Base-by-base conservation (phyloP, 805 yeast genomes). In the Blastobotrys chiropterorum region DNA sequence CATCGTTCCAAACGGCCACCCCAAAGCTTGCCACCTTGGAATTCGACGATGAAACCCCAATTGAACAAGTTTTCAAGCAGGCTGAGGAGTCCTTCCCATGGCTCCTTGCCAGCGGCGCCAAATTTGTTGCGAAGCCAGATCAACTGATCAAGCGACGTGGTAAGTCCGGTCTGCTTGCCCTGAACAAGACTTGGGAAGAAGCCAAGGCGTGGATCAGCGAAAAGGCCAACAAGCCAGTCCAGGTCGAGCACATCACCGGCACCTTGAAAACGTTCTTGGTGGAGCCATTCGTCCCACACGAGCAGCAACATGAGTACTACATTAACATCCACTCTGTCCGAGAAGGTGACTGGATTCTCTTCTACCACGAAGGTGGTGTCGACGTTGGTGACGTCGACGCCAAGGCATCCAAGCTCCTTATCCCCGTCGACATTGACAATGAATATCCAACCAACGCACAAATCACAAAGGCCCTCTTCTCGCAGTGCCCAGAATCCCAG, bases 331-430 rank as follows among this genome's bases (percentile, higher is more conserved):
- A 73, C 70, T 73, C 77, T 11, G 72, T 71, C 47, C 67, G 77
- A 46, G 77, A 72, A 58, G 77, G 77, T 17, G 77, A 72, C 67
- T 68, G 72, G 72, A 72, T 72, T 50, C 67, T 73, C 55, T 72
- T 72, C 62, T 72, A 72, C 66, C 75, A 72, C 62, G 77, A 73
- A 62, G 77, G 77, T 43, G 77, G 77, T 57, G 77, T 72, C 42
- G 77, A 72, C 50, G 77, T 72, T 26, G 77, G 77, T 30, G 77
- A 72, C 50, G 77, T 72, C 38, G 77, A 72, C 53, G 66, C 77
- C 54, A 72, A 72, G 67, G 77, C 77, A 39, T 59, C 72, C 26
- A 69, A 69, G 66, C 55, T 72, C 41, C 59, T 72, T 56, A 69
- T 72, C 50, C 75, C 77, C 17, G 74, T 72, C 39, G 76, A 73